phyloP scores from a whole-genome alignment of 805 yeast genomes.

The Candida sakaeoensis region DNA sequence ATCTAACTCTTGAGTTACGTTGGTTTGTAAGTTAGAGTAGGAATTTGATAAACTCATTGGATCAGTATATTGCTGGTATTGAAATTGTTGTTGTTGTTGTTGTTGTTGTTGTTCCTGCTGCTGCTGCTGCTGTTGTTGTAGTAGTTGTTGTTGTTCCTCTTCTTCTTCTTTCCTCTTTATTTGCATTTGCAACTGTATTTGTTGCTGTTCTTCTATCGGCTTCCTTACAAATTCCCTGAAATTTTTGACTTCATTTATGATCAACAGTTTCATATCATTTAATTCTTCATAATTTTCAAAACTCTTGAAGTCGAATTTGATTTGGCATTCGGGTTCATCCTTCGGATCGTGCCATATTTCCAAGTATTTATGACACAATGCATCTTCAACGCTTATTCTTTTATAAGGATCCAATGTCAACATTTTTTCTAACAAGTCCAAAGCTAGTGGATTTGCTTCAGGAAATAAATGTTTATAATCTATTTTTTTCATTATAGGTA shows the following conservation, averaged over 20 bases:
- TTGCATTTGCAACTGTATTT: conserved; percentile 35
- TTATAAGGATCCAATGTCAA: conserved; percentile 84
- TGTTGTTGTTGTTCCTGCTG: conserved; percentile 10
- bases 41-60: conserved; percentile 8
- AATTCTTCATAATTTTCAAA: conserved; percentile 84
- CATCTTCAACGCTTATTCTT: conserved; percentile 88
- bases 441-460: conserved; percentile 78
- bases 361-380: conserved; percentile 85
- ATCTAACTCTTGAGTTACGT: conserved; percentile 13
- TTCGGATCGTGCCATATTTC: conserved; percentile 92
- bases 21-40: conserved; percentile 8
- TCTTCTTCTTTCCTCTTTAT: conserved; percentile 25
- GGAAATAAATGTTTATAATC: conserved; percentile 76
- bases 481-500: conserved; percentile 78
- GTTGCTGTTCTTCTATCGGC: conserved; percentile 57
- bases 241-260: conserved; percentile 71
- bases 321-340: conserved; percentile 82
- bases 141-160: conserved; percentile 19
- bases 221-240: conserved; percentile 80
- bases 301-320: conserved; percentile 74
- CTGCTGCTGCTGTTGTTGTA: conserved; percentile 16
- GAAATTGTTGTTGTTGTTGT: conserved; percentile 9
- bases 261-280: conserved; percentile 69
- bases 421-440: conserved; percentile 79
- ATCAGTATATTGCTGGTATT: conserved; percentile 8